Evolutionary conservation across 129 eudicot genomes (phyloP).

Genomic region (Chrysanthemum seticuspe): DNA sequence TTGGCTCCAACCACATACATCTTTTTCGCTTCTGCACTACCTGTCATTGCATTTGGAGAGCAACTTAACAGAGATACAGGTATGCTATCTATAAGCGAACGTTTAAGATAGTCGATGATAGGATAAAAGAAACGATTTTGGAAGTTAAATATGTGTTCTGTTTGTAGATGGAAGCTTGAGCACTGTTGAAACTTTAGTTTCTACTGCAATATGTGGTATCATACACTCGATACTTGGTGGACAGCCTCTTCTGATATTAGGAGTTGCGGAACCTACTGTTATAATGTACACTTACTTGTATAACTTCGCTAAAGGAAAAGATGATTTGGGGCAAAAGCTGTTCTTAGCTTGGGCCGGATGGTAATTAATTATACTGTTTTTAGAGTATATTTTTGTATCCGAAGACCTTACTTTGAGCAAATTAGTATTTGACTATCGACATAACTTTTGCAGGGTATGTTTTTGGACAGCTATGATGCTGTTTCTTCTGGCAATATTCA

Average conservation of each 20-base stretch:
- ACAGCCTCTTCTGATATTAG: constrained; percentile 64
- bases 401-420: background rate
- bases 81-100: background rate
- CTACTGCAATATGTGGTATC: constrained; percentile 66
- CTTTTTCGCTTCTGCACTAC: constrained; percentile 56
- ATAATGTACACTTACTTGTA: constrained; percentile 65
- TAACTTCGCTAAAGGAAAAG: constrained; percentile 45
- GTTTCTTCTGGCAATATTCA: constrained; percentile 53
- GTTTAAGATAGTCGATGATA: background rate
- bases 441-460: constrained; percentile 49
- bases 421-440: background rate
- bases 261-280: constrained; percentile 72
- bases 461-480: constrained; percentile 60
- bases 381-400: background rate
- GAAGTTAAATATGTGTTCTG: background rate
- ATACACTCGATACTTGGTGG: constrained; percentile 63
- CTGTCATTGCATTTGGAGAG: constrained; percentile 57
- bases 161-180: constrained; percentile 61
- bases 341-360: constrained; percentile 76
- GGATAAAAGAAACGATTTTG: background rate
- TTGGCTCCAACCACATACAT: constrained; percentile 55
- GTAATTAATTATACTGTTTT: constrained; percentile 29
- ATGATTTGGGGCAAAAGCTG: constrained; percentile 41
- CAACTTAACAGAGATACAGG: constrained; percentile 57
- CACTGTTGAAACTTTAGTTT: constrained; percentile 53